Conservation (phyloP, 179 eudicot genomes). For the Kewa caespitosa region DNA sequence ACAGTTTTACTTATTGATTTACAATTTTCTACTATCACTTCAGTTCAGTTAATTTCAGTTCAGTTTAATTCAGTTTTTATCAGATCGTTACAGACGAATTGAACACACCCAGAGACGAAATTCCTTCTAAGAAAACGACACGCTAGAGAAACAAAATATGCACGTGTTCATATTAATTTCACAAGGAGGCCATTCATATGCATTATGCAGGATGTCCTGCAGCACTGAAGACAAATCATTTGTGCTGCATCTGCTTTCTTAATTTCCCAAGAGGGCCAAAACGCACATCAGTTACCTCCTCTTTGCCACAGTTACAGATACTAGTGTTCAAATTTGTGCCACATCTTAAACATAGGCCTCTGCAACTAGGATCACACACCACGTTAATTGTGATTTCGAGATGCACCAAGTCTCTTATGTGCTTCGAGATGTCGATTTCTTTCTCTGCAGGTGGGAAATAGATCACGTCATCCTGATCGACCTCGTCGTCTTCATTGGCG, state of each 20-base stretch:
- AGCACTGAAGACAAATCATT: conserved; percentile 15
- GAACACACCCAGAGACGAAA: too few species aligned
- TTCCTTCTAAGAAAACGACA: too few species aligned
- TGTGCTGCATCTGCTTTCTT: conserved; percentile 58
- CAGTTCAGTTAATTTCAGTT: too few species aligned
- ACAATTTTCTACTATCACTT: too few species aligned
- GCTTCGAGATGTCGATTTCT: conserved; percentile 86
- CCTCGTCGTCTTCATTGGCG: conserved; percentile 37
- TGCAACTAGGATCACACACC: conserved; percentile 67
- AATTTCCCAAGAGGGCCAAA: conserved; percentile 65
- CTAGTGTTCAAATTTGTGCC: conserved; percentile 63
- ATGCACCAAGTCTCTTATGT: conserved; percentile 80
- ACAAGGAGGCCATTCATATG: too few species aligned
- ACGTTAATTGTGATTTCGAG: conserved; percentile 72
- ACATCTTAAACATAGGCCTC: conserved; percentile 73
- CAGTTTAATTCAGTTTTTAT: too few species aligned
- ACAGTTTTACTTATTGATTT: too few species aligned
- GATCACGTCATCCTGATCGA: conserved; percentile 70
- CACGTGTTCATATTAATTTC: too few species aligned
- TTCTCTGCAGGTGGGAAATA: conserved; percentile 68
- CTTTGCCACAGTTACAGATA: conserved; percentile 49
- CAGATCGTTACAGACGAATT: too few species aligned
- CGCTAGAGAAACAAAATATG: too few species aligned
- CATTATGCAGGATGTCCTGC: too few species aligned
- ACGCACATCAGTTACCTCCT: conserved; percentile 30